These are phyloP conservation scores for Saccharomyces hybrid DNA, from an alignment of 1,139 yeast genomes.

Conservation along the genomic window DNA sequence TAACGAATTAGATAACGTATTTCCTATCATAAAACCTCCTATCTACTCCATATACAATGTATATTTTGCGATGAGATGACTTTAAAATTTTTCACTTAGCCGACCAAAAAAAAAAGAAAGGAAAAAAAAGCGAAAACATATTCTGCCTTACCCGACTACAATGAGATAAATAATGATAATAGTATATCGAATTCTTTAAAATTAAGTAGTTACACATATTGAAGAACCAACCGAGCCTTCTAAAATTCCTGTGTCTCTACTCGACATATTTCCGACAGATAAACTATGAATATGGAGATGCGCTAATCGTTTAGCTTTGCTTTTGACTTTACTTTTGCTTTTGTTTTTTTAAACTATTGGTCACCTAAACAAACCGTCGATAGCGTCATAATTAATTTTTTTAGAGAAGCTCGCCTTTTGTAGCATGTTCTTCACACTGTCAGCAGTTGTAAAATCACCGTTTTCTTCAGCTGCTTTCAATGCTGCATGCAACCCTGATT, in stretches of 20 bases:
- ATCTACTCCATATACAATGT: not conserved
- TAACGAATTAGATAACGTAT: not conserved
- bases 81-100: constrained; percentile 4
- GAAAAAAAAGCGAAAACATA: not conserved
- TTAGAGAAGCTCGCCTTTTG: constrained; percentile 67
- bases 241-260: not conserved
- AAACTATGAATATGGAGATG: not conserved
- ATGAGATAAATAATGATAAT: not conserved
- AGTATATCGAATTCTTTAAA: not conserved
- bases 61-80: constrained; percentile 21
- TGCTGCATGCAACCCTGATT: constrained; percentile 31
- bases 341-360: not conserved
- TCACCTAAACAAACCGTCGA: constrained; percentile 49
- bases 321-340: not conserved
- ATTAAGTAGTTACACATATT: not conserved
- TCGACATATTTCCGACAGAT: not conserved
- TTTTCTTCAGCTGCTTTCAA: constrained; percentile 36
- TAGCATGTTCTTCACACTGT: constrained; percentile 57
- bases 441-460: constrained; percentile 63
- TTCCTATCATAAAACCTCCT: not conserved
- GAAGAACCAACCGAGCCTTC: not conserved
- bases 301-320: not conserved
- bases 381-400: constrained; percentile 79
- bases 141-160: not conserved
- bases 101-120: not conserved